phyloP scores from a whole-genome alignment of 495 filamentous ascomycete species.

The Aspergillus coremiiformis region DNA sequence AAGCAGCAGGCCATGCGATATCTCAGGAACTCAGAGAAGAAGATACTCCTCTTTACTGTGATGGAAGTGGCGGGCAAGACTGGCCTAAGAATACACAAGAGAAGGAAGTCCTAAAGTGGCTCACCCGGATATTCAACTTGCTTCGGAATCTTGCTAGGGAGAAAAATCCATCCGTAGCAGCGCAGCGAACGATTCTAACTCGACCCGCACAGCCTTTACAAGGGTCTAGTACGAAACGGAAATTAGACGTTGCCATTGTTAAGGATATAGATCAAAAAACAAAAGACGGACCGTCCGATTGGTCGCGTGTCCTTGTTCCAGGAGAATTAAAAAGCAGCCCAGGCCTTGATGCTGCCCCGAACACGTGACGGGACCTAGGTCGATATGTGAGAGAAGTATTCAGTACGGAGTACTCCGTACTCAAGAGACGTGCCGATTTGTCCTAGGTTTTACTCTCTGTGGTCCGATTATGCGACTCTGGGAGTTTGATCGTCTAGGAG shows the following conservation, averaged over 20 bases:
- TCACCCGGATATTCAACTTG: background rate
- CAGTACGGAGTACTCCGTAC: too few relatives aligned
- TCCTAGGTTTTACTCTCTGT: slow-evolving; percentile 13
- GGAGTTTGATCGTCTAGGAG: slow-evolving; percentile 39
- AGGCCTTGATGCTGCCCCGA: background rate
- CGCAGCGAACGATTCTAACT: background rate
- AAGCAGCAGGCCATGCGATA: background rate
- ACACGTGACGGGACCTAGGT: slow-evolving; percentile 9
- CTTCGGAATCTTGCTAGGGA: background rate
- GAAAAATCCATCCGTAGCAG: background rate
- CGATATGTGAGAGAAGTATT: slow-evolving; percentile 3
- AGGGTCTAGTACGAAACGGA: background rate
- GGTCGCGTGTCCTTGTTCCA: slow-evolving; percentile 11
- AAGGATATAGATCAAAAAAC: background rate
- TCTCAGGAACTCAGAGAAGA: background rate
- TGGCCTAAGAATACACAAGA: background rate
- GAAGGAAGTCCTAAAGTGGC: background rate
- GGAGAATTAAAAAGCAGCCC: slow-evolving; percentile 14
- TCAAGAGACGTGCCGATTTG: slow-evolving; percentile 11
- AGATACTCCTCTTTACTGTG: background rate
- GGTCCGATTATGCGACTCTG: slow-evolving; percentile 13
- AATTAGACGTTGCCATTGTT: background rate
- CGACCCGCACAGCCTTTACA: background rate
- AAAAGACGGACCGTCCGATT: background rate
- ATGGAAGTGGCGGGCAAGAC: background rate